A percentile compares a stretch with the other conserved stretches of the same genome.
These are phyloP conservation scores for Zoysia matrella DNA, from an alignment of 202 grass and related monocot species.

Conservation along the genomic window DNA sequence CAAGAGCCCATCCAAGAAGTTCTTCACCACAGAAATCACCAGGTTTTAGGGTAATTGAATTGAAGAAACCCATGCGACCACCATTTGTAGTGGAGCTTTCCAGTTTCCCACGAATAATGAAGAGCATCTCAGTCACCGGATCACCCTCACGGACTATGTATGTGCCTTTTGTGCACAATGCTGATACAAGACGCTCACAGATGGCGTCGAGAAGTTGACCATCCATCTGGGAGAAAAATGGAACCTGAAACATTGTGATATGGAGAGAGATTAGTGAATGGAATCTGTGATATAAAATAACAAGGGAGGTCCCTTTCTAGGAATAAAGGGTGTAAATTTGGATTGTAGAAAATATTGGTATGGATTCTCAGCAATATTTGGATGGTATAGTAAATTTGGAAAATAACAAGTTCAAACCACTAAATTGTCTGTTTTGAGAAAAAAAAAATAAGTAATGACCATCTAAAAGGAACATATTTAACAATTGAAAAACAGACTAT, in stretches of 20 bases:
- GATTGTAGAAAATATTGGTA: not conserved
- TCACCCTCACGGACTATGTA: too few relatives aligned
- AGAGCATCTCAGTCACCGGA: too few relatives aligned
- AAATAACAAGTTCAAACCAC: not conserved
- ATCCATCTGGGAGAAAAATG: slow-evolving; percentile 96
- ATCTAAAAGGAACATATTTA: not conserved
- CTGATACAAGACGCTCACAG: slow-evolving; percentile 36
- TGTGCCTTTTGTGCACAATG: too few relatives aligned
- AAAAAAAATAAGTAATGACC: not conserved
- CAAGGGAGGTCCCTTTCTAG: not conserved
- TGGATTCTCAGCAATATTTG: not conserved
- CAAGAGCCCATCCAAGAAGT: slow-evolving; percentile 17
- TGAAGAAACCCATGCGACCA: too few relatives aligned
- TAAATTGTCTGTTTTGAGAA: not conserved
- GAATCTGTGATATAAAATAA: not conserved
- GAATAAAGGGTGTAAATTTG: not conserved
- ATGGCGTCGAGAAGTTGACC: slow-evolving; percentile 90
- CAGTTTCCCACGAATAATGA: too few relatives aligned
- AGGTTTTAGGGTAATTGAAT: too few relatives aligned
- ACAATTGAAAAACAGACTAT: not conserved
- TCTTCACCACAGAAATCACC: too few relatives aligned
- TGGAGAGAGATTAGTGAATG: not conserved
- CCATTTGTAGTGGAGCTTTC: too few relatives aligned
- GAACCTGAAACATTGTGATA: slow-evolving; percentile 65
- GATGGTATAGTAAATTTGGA: not conserved